Evolutionary conservation across 169 alveolate species (phyloP).

Genomic region (Cryptosporidium bovis): DNA sequence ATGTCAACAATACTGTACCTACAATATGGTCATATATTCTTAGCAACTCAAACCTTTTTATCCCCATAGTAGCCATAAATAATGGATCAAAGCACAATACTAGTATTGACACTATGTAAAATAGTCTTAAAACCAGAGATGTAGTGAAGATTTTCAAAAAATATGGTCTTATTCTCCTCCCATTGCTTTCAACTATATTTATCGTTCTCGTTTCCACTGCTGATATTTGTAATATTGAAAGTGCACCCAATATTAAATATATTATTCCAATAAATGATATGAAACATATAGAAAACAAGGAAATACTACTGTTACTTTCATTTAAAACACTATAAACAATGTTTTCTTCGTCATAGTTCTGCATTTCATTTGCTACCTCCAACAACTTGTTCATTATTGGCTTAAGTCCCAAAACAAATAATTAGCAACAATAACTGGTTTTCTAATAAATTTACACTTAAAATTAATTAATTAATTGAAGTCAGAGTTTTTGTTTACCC

Average conservation of each 20-base stretch:
- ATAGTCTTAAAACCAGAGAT: constrained; percentile 28
- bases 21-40: constrained; percentile 26
- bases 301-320: not conserved
- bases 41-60: not conserved
- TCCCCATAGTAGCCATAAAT: not conserved
- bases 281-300: not conserved
- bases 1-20: constrained; percentile 13
- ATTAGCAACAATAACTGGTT: no score
- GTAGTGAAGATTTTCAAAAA: constrained; percentile 24
- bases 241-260: constrained; percentile 11
- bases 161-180: constrained; percentile 53
- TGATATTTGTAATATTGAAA: constrained; percentile 27
- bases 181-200: constrained; percentile 48
- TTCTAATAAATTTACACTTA: no score
- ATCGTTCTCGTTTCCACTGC: constrained; percentile 7
- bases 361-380: no score
- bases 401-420: no score
- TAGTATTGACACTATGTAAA: constrained; percentile 18
- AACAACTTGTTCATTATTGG: no score
- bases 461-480: no score
- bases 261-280: constrained; percentile 2
- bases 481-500: no score
- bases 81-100: constrained; percentile 2
- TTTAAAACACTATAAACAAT: no score
- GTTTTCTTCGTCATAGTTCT: no score